A percentile compares a stretch with the other conserved stretches of the same genome.
These are phyloP conservation scores for Xylaria digitata DNA, from an alignment of 2,329 filamentous ascomycete species.

Conservation along the genomic window DNA sequence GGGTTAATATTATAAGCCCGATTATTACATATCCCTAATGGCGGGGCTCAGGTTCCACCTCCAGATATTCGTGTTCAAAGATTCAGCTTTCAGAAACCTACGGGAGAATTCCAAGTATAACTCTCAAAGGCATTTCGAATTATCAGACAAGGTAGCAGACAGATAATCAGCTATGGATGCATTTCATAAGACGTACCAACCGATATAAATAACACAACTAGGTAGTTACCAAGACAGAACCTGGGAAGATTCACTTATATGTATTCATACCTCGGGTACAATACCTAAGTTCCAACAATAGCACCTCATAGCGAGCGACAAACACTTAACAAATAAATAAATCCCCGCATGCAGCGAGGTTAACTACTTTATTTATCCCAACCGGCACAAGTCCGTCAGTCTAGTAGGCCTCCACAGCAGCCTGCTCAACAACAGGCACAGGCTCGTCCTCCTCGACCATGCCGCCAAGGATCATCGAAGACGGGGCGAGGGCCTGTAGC, in stretches of 20 bases:
- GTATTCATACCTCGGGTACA: conserved; percentile 18
- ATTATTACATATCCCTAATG: no score
- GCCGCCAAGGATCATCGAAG: conserved; percentile 62
- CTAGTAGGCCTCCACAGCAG: conserved; percentile 44
- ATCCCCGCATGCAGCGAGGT: background rate
- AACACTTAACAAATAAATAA: background rate
- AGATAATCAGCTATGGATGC: no score
- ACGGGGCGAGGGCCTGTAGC: conserved; percentile 60
- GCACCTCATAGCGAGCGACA: conserved; percentile 23
- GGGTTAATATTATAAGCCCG: no score
- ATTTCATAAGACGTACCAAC: no score
- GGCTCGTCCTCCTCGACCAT: conserved; percentile 57
- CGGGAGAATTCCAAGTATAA: no score
- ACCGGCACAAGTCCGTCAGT: background rate
- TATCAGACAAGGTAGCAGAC: no score
- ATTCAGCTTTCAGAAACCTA: no score
- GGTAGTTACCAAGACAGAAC: no score
- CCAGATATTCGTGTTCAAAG: no score
- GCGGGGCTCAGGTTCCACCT: no score
- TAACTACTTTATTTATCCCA: conserved; percentile 2
- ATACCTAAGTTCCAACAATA: conserved; percentile 18
- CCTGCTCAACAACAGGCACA: conserved; percentile 31
- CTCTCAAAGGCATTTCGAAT: no score
- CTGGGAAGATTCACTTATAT: background rate
- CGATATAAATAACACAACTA: no score